These are phyloP conservation scores for Strobilomyces dryophilus DNA, from an alignment of 768 basidiomycete species.

Conservation along the genomic window DNA sequence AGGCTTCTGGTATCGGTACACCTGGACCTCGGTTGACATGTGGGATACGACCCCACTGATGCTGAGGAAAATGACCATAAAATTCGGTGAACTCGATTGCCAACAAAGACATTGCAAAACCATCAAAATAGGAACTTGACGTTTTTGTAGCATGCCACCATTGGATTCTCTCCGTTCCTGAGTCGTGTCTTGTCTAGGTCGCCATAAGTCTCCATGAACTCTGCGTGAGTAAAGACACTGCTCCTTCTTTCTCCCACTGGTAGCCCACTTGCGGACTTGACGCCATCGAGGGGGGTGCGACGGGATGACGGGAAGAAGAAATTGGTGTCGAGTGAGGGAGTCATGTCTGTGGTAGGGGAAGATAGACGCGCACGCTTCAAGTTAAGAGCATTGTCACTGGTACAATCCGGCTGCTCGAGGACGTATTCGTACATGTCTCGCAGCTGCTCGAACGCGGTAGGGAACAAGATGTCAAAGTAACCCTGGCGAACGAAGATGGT, in stretches of 20 bases:
- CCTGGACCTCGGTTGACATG: not conserved
- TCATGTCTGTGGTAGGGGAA: slow-evolving; percentile 48
- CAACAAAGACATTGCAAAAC: not conserved
- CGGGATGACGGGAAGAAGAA: slow-evolving; percentile 65
- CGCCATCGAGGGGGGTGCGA: slow-evolving; percentile 63
- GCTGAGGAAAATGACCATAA: not conserved
- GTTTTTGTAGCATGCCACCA: slow-evolving; percentile 88
- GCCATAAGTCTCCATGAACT: slow-evolving; percentile 86
- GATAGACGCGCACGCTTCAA: slow-evolving; percentile 39
- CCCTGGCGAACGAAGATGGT: slow-evolving; percentile 93
- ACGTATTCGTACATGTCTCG: slow-evolving; percentile 88
- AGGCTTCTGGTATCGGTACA: no score
- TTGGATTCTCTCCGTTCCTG: slow-evolving; percentile 81
- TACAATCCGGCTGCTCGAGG: slow-evolving; percentile 54
- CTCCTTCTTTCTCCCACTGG: slow-evolving; percentile 80
- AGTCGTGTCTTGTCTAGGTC: slow-evolving; percentile 67
- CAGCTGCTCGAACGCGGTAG: slow-evolving; percentile 81
- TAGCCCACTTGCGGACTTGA: slow-evolving; percentile 68
- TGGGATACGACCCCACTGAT: not conserved
- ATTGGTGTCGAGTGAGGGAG: slow-evolving; percentile 49
- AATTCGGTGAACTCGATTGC: not conserved
- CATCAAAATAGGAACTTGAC: slow-evolving; percentile 85
- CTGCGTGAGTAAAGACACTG: slow-evolving; percentile 80
- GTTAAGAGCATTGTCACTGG: slow-evolving; percentile 11
- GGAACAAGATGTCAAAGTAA: slow-evolving; percentile 99